A percentile compares a stretch with the other conserved stretches of the same genome.
Conservation (phyloP, 2,329 filamentous ascomycete species). For the Pyrenophora graminea region DNA sequence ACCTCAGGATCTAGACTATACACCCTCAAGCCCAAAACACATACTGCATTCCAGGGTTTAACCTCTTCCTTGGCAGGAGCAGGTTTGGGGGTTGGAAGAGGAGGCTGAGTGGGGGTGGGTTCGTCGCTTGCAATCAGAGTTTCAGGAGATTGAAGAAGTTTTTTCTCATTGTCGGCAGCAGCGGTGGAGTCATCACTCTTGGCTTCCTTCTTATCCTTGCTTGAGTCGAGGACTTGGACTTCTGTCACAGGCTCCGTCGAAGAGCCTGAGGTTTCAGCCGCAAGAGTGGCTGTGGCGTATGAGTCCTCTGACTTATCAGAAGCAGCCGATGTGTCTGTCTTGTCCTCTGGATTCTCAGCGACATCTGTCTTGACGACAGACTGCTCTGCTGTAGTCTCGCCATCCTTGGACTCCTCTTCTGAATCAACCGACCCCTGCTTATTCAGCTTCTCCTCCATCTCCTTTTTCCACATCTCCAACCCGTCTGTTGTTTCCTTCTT, state of each 20-base stretch:
- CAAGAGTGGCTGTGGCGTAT: neutral
- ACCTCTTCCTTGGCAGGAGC: slow-evolving; percentile 18
- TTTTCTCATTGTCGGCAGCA: neutral
- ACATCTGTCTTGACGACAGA: neutral
- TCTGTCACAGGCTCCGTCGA: neutral
- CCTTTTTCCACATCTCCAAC: slow-evolving; percentile 43
- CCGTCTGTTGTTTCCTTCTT: slow-evolving; percentile 37
- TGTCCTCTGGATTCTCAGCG: neutral
- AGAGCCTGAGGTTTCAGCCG: neutral
- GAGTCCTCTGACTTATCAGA: neutral
- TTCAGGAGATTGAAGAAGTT: neutral
- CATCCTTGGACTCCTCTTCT: slow-evolving; percentile 5
- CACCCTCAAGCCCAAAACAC: slow-evolving; percentile 61
- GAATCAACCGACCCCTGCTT: slow-evolving; percentile 5
- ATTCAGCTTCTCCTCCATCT: slow-evolving; percentile 25
- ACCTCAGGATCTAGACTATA: slow-evolving; percentile 45
- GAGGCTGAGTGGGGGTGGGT: neutral
- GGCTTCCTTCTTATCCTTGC: too few relatives aligned
- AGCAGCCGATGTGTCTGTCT: neutral
- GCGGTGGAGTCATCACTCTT: neutral
- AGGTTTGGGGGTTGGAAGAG: slow-evolving; percentile 1
- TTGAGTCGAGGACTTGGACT: too few relatives aligned
- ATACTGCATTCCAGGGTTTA: slow-evolving; percentile 63
- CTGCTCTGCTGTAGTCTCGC: neutral
- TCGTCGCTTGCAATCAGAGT: neutral